Evolutionary conservation across 495 filamentous ascomycete species (phyloP).

Genomic region (Chaetomium cochliodes): DNA sequence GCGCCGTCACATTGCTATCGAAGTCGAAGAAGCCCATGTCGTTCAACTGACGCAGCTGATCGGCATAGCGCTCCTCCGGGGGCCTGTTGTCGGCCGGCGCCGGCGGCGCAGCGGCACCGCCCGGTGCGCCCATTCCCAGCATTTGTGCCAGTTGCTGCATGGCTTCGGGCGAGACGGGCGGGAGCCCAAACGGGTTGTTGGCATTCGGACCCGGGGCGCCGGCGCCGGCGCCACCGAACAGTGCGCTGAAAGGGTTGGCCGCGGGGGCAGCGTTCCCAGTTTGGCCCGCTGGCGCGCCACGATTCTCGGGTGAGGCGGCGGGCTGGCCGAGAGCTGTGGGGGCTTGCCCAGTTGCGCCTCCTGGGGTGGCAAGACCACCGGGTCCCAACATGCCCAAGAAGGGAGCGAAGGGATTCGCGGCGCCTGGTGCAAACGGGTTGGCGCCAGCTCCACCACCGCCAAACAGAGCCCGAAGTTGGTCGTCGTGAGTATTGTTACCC

Average conservation of each 20-base stretch:
- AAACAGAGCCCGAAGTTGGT: constrained; percentile 44
- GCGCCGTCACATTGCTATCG: constrained; percentile 83
- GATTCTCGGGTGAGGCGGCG: constrained; percentile 12
- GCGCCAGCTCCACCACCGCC: constrained; percentile 38
- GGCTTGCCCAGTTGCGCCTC: constrained; percentile 17
- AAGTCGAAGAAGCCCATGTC: constrained; percentile 99
- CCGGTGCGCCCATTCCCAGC: constrained; percentile 24
- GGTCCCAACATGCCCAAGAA: constrained; percentile 54
- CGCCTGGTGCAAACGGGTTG: constrained; percentile 59
- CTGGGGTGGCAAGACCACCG: constrained; percentile 15
- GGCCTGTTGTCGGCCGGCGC: constrained; percentile 74
- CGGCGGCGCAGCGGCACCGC: constrained; percentile 51
- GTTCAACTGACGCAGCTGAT: constrained; percentile 89
- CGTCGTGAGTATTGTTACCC: constrained; percentile 14
- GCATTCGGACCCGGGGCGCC: constrained; percentile 21
- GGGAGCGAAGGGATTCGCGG: constrained; percentile 67
- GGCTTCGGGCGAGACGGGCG: constrained; percentile 37
- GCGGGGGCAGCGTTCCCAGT: constrained; percentile 26
- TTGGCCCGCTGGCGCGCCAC: constrained; percentile 10
- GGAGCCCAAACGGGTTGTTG: constrained; percentile 30
- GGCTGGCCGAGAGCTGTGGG: constrained; percentile 29
- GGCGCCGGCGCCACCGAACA: constrained; percentile 36
- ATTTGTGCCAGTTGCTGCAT: constrained; percentile 49
- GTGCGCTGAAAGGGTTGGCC: constrained; percentile 45
- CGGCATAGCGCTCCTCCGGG: constrained; percentile 88